These are phyloP conservation scores for Blastobotrys elegans DNA, from an alignment of 1,139 yeast genomes.

Conservation along the genomic window DNA sequence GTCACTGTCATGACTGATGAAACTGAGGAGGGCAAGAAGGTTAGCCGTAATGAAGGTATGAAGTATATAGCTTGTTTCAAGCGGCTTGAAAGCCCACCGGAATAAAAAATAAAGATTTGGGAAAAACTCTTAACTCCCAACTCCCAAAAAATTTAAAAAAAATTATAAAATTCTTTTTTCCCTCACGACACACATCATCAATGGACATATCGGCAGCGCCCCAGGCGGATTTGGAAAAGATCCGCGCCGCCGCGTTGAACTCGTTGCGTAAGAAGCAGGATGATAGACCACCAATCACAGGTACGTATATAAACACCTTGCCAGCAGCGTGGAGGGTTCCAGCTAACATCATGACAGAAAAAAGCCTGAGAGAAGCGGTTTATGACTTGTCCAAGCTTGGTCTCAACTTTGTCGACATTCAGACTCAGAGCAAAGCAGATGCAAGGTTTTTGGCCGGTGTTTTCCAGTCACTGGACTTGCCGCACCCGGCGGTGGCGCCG, in stretches of 20 bases:
- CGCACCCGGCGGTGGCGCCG: slow-evolving; percentile 9
- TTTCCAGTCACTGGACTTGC: slow-evolving; percentile 20
- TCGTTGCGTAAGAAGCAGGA: slow-evolving; percentile 9
- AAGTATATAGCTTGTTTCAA: slow-evolving; percentile 87
- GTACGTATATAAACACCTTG: not conserved
- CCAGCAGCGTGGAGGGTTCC: not conserved
- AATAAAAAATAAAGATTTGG: not conserved
- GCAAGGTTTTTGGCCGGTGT: slow-evolving; percentile 20
- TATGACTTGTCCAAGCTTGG: slow-evolving; percentile 28
- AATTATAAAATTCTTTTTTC: too few relatives aligned
- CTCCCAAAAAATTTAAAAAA: not conserved
- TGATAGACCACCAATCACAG: not conserved
- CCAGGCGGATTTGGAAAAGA: slow-evolving; percentile 13
- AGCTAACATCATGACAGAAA: slow-evolving; percentile 4
- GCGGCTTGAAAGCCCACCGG: slow-evolving; percentile 38
- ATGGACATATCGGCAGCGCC: not conserved
- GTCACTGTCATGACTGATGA: slow-evolving; percentile 82
- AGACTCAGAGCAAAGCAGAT: slow-evolving; percentile 20
- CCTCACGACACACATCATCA: not conserved
- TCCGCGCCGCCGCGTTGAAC: slow-evolving; percentile 19
- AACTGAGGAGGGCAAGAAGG: slow-evolving; percentile 98
- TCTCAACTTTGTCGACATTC: slow-evolving; percentile 29
- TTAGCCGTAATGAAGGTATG: slow-evolving; percentile 78
- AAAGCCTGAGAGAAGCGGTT: slow-evolving; percentile 22
- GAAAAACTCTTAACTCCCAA: not conserved